phyloP scores from a whole-genome alignment of 73 alveolate species.

The Blepharisma stoltei region DNA sequence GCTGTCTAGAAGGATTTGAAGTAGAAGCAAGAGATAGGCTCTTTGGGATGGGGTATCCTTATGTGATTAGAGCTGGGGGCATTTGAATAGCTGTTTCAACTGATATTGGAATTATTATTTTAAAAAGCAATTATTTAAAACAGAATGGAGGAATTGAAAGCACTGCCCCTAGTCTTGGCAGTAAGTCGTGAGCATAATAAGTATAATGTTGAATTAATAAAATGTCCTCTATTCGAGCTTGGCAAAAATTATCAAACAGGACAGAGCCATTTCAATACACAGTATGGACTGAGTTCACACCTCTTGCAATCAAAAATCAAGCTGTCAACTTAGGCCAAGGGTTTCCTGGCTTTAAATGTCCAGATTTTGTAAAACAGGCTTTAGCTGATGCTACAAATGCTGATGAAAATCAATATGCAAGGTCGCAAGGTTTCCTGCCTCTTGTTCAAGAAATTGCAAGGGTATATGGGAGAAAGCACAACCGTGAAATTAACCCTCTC shows the following conservation, averaged over 20 bases:
- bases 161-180: no score
- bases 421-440: not conserved
- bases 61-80: constrained; percentile 10
- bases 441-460: not conserved
- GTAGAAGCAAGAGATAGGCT: constrained; percentile 11
- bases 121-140: not conserved
- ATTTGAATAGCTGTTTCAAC: constrained; percentile 7
- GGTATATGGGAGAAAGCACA: constrained; percentile 2
- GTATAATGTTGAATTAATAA: no score
- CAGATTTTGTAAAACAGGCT: constrained; percentile 36
- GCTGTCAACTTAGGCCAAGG: constrained; percentile 60
- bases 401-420: constrained; percentile 3
- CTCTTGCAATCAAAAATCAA: constrained; percentile 34
- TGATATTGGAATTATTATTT: constrained; percentile 22
- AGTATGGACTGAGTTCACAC: constrained; percentile 65
- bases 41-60: constrained; percentile 30
- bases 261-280: not conserved
- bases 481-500: constrained; percentile 31
- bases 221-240: not conserved
- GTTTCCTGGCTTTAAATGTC: constrained; percentile 57
- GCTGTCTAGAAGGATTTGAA: not conserved
- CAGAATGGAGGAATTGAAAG: no score
- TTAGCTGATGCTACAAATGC: not conserved
- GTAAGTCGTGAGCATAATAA: no score
- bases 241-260: not conserved